Base-by-base conservation (phyloP, 176 grass and related monocot species). In the Hordeum vulgare region DNA sequence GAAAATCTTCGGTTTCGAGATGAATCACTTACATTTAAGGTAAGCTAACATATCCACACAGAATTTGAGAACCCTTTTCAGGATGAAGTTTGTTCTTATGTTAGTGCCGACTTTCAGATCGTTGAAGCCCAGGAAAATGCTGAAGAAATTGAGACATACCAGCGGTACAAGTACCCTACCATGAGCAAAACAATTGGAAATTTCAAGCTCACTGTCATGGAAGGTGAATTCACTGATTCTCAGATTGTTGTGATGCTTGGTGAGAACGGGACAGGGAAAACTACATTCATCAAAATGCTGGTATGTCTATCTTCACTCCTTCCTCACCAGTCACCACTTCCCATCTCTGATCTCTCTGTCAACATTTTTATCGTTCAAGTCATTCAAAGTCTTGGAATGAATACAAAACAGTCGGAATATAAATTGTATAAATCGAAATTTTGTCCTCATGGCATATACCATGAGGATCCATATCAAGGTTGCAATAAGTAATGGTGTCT, bases 171-270 rank as follows among this genome's bases (percentile, higher is more conserved):
- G 67, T 97, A 97, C 80, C 94, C 94, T 81, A 88, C 86, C 21
- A 94, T 97, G 91, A 94, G 62, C 71, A 97, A 97, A 91, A 91
- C 87, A n/a, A 85, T 88, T 13, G 85, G 79, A 53, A 91, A 91
- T 84, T 94, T 97, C 82, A 94, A 86, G 84, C 88, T 93, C 78
- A 76, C 71, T 74, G 78, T 94, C 6, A 18, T 85, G 59, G 90
- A 86, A 81, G 95, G 95, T 76, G 90, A 97, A 80, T 93, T 97
- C 74, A 93, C 90, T n/a, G 86, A 94, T 93, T 94, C 86, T 40
- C 86, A 94, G 77, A 93, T 93, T 61, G 86, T 94, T 84, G 90
- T 94, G 40, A 94, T 97, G 90, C 86, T 97, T 69, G 92, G 95
- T 75, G 92, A 97, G 82, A 97, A 94, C 24, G 92, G 90, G 11